Percentiles rank a stretch among this genome's conserved stretches.
Evolutionary conservation across 1,284 basidiomycete species (phyloP).

Genomic region (Meira miltonrushii): DNA sequence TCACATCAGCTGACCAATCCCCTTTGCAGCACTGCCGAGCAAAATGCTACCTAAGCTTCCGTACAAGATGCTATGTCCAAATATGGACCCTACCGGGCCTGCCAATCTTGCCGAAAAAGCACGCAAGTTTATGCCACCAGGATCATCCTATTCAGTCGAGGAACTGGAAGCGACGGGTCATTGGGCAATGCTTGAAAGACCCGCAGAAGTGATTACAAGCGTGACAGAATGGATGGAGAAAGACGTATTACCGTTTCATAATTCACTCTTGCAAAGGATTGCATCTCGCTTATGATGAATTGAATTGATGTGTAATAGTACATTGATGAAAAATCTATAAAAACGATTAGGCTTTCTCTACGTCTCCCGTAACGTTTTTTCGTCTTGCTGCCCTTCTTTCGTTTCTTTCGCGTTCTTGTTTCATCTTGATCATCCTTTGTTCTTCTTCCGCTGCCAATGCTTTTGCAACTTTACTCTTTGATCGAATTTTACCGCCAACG

Average conservation of each 20-base stretch:
- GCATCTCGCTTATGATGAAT: not conserved
- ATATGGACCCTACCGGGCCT: slow-evolving; percentile 5
- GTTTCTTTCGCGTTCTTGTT: slow-evolving; percentile 20
- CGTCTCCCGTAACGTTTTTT: not conserved
- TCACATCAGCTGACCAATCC: not conserved
- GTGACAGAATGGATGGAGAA: slow-evolving; percentile 1
- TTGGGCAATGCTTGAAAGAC: slow-evolving; percentile 9
- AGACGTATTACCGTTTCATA: slow-evolving; percentile 1
- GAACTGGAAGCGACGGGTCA: slow-evolving; percentile 2
- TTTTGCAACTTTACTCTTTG: slow-evolving; percentile 24
- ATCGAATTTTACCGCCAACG: slow-evolving; percentile 40
- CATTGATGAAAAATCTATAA: not conserved
- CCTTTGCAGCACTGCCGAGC: not conserved
- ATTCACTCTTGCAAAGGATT: not conserved
- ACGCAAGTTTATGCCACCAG: not conserved
- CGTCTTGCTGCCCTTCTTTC: slow-evolving; percentile 10
- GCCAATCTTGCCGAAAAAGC: not conserved
- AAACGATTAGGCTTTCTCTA: not conserved
- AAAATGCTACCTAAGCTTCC: not conserved
- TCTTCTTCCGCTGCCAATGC: slow-evolving; percentile 29
- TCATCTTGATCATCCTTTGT: slow-evolving; percentile 18
- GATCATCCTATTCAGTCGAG: not conserved
- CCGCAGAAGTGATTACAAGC: slow-evolving; percentile 1
- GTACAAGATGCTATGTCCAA: slow-evolving; percentile 6
- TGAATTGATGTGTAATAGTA: not conserved